Evolutionary conservation across 2,329 filamentous ascomycete species (phyloP), one percentile per base, ranked within the genome.

Genomic region (Pezicula neosporulosa): DNA sequence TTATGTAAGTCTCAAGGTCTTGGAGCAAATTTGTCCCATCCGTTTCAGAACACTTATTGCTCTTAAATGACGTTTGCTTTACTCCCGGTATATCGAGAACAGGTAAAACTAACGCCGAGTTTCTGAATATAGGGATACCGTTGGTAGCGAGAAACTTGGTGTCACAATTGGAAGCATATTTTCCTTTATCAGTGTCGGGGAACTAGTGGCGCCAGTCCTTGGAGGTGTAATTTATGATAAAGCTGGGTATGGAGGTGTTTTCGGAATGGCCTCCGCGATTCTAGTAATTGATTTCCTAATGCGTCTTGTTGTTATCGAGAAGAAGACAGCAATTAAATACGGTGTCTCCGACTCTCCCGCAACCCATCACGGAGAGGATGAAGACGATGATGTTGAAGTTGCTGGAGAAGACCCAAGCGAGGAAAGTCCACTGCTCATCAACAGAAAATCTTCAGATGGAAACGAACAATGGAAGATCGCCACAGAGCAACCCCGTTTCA

Each of bases 151-250:
- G 46, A 78, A 81, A 44, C 63, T 86, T 36, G 83, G 82, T 2
- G 83, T 82, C 62, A 78, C 78, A 1, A 78, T 86, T 60, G 83
- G 83, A 13, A 76, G 77, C 66, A 78, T 83, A 7, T 83, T 82
- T 63, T 78, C 77, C 53, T 77, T 85, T 54, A 77, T 83, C 47
- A 78, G 77, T 0, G 70, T 82, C 0, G 82, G 82, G 0, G 75
- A 77, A 39, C 66, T 86, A 5, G 67, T 78, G 15, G 75, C 81
- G 0, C 83, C 83, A 0, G 70, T 82, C 0, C 64, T 84, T 0
- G 83, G 83, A 3, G 84, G 84, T 0, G 60, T 83, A 0, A 64
- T 86, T 1, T 86, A 86, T 61, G 71, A 78, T 27, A 78, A 78
- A 58, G 73, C 76, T 1, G 83, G 83, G 2, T 80, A 81, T 59